Base-by-base conservation (phyloP, 495 filamentous ascomycete genomes). In the Rhizodiscina lignyota region DNA sequence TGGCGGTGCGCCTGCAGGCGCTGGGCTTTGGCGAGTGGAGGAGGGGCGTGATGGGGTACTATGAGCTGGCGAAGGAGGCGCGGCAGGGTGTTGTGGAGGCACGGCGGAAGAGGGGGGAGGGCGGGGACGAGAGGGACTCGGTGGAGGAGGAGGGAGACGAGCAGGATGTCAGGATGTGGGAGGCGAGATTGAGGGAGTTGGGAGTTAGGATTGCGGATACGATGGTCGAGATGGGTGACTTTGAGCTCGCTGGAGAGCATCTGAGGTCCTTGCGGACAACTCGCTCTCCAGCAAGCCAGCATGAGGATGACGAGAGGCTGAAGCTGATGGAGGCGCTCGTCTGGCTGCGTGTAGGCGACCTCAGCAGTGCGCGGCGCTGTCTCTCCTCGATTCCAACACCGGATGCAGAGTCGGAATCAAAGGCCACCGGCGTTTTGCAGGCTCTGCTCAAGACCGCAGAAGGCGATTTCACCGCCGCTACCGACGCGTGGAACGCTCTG, bases 161-260 rank as follows among this genome's bases (percentile, higher is more conserved):
- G 5, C 43, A 61, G 12, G 66, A 67, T 21, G 56, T 58, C 10
- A 50, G 59, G 35, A 42, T 77, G 26, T 96, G 87, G 89, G 67
- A 62, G 43, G 53, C 53, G 1, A 42, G 89, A 27, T 55, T 94
- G 3, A 55, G 55, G 6, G 83, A 94, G 35, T 56, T 93, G 0
- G 86, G 86, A 0, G 52, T 93, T 6, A 55, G 77, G 32, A 80
- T 82, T 6, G 86, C 75, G 0, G 81, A 83, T 47, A 74, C 77
- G 19, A 50, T 96, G 35, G 66, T 94, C 3, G 86, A 94, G 58
- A 92, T 92, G 82, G 83, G 83, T 4, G 85, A 96, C 52, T 48
- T 87, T 2, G 70, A 72, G 34, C 77, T 74, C 5, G 89, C 86
- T 2, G 67, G 54, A n/a, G 54, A 73, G 30, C 77, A 83, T 44